These are phyloP conservation scores for Beta macrorhiza DNA, from an alignment of 179 eudicot species.

Conservation along the genomic window DNA sequence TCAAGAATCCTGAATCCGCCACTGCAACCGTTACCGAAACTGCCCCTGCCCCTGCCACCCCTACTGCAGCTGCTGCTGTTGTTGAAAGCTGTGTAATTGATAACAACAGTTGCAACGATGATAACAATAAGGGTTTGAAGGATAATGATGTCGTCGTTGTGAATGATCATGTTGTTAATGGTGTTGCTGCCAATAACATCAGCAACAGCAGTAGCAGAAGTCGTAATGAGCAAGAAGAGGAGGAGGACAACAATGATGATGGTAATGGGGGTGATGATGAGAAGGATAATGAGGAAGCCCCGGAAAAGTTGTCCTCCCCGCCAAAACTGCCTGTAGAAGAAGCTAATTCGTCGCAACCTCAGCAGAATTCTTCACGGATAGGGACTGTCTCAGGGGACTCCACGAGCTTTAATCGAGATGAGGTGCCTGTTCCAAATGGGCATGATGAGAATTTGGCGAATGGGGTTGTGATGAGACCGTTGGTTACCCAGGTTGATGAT, in stretches of 20 bases:
- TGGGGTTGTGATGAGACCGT: slow-evolving; percentile 30
- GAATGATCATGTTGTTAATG: slow-evolving; percentile 1
- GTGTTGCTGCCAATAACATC: background rate
- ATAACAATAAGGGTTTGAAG: background rate
- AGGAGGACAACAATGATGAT: background rate
- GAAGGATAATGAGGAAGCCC: background rate
- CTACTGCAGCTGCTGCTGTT: background rate
- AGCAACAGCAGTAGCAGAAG: background rate
- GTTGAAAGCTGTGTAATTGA: background rate
- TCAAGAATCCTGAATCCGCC: background rate
- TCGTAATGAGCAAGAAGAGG: background rate
- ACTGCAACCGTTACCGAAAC: background rate
- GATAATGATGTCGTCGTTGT: background rate
- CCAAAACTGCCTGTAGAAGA: slow-evolving; percentile 13
- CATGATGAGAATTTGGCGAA: slow-evolving; percentile 31
- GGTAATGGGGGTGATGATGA: background rate
- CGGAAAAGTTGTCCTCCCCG: slow-evolving; percentile 9
- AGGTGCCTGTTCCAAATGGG: slow-evolving; percentile 30
- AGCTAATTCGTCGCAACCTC: slow-evolving; percentile 21
- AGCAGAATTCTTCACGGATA: background rate
- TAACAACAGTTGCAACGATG: background rate
- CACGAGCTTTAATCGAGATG: slow-evolving; percentile 26
- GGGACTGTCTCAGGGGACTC: slow-evolving; percentile 34
- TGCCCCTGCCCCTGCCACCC: background rate
- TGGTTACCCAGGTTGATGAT: slow-evolving; percentile 52